phyloP scores from a whole-genome alignment of 2,329 filamentous ascomycete species.

The Graphiopsis chlorocephala region DNA sequence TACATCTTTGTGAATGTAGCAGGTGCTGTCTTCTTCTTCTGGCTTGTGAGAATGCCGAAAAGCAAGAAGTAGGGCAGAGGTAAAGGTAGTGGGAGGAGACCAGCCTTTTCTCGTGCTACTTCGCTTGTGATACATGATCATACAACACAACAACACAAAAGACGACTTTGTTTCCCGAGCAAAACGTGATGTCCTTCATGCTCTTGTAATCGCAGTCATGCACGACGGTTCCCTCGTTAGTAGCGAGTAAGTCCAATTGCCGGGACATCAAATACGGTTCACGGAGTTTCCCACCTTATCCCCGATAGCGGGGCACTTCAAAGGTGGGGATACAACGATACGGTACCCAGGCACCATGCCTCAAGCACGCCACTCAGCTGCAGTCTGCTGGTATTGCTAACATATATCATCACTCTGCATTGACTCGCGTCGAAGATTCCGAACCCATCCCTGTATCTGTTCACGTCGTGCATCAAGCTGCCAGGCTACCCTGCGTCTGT shows the following conservation, averaged over 20 bases:
- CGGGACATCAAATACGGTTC: neutral
- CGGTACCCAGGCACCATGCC: neutral
- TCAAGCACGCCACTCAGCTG: neutral
- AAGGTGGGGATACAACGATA: neutral
- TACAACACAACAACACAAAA: neutral
- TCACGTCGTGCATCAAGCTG: neutral
- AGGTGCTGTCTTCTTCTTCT: conserved; percentile 52
- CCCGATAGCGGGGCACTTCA: neutral
- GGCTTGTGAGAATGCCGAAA: conserved; percentile 53
- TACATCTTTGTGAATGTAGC: conserved; percentile 54
- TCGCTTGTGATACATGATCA: neutral
- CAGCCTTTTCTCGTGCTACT: neutral
- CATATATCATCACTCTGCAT: neutral
- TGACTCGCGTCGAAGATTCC: neutral
- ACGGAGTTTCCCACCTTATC: neutral
- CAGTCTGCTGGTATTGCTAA: neutral
- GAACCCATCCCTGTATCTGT: neutral
- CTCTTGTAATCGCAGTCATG: neutral
- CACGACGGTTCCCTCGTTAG: neutral
- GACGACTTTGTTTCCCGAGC: neutral
- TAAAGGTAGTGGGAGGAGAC: neutral
- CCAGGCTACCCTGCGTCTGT: neutral
- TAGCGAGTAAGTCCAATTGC: neutral
- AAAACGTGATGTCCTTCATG: neutral
- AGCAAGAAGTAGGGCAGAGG: conserved; percentile 43